Base-by-base conservation (phyloP, 140 eudicot genomes). In the Anethum foeniculum region DNA sequence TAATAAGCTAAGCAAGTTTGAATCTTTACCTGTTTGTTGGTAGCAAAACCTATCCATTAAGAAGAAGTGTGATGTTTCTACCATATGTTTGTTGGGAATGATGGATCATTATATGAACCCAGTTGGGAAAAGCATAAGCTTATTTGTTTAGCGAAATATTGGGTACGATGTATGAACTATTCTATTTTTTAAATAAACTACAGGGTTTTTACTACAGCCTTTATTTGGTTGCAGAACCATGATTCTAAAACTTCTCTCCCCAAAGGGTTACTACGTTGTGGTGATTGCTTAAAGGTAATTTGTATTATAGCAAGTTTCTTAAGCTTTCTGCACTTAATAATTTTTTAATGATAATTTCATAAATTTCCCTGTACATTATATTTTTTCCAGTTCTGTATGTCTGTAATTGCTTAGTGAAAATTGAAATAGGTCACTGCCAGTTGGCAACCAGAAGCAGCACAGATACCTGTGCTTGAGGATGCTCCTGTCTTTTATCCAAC, bases 221-320 rank as follows among this genome's bases (percentile, higher is more conserved):
- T 44, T 79, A 39, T 62, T 79, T n/a, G 38, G 54, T 76, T 75
- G 76, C 89, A 90, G 93, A 84, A 84, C 75, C 79, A 46, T 8
- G 78, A 86, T n/a, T 44, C 72, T 77, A 81, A 81, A 77, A 75
- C 79, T 80, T 46, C 81, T 80, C 93, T 92, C 79, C 98, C 98
- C 4, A 90, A 84, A 86, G 98, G 98, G 81, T 91, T 90, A 51
- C 83, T 85, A 47, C 91, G 91, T 75, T 90, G 93, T 81, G 65
- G 38, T 43, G 86, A 78, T 25, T 88, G 92, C 80, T 91, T 80
- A 72, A 90, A 93, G 97, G 98, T 93, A 82, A 25, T 43, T 84
- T 65, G 23, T 83, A 23, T 48, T 60, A 34, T 13, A 27, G 19
- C n/a, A 74, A 44, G 78, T 46, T 75, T 75, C 49, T 18, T 52